A percentile compares a stretch with the other conserved stretches of the same genome.
phyloP scores from a whole-genome alignment of 345 rosid species.

The Euphorbia peplus region DNA sequence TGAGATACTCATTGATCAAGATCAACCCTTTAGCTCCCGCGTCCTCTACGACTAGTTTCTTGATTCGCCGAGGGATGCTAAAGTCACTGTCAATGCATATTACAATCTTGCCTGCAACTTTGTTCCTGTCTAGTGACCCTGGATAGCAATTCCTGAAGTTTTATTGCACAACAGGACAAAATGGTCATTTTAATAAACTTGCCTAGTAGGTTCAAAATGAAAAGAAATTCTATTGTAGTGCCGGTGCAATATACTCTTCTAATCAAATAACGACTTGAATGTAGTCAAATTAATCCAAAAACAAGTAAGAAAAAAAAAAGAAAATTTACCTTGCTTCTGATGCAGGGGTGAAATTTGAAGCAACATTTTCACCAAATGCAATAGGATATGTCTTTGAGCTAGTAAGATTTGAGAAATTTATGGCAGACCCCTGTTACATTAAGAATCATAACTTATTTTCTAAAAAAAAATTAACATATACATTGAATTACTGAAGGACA shows the following conservation, averaged over 20 bases:
- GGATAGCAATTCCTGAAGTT: conserved; percentile 59
- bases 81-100: conserved; percentile 45
- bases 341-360: conserved; percentile 44
- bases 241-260: too few relatives aligned
- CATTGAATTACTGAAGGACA: too few relatives aligned
- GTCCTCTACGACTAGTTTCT: conserved; percentile 63
- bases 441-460: too few relatives aligned
- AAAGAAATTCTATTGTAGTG: too few relatives aligned
- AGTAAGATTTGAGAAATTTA: conserved; percentile 55
- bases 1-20: conserved; percentile 37
- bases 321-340: conserved; percentile 69
- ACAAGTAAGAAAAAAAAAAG: background rate
- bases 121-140: conserved; percentile 56
- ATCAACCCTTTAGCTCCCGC: conserved; percentile 64
- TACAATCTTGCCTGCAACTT: conserved; percentile 58
- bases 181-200: background rate
- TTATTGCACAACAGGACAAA: background rate
- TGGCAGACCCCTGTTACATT: conserved; percentile 57
- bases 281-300: too few relatives aligned
- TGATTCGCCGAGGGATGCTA: conserved; percentile 32
- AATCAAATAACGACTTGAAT: too few relatives aligned
- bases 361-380: conserved; percentile 53
- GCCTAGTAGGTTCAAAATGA: too few relatives aligned
- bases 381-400: conserved; percentile 47
- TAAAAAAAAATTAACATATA: too few relatives aligned